Percentiles rank a stretch among this genome's conserved stretches.
These are phyloP conservation scores for Xerocomellus intermedius DNA, from an alignment of 768 basidiomycete species.

Conservation along the genomic window DNA sequence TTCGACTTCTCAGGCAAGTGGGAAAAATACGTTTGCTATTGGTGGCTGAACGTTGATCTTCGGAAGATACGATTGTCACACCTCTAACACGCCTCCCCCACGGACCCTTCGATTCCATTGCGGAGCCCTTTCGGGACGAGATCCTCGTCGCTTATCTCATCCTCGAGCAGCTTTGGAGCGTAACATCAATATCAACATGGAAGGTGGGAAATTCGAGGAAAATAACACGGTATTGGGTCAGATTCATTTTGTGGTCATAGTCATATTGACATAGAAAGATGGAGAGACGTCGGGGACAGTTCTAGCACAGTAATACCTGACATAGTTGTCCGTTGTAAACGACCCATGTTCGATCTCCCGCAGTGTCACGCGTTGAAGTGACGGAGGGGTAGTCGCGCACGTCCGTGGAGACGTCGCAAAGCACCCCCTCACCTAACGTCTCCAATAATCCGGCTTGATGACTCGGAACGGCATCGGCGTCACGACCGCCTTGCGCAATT, in stretches of 20 bases:
- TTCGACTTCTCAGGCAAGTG: no score
- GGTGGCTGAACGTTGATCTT: no score
- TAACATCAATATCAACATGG: no score
- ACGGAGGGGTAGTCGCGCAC: not conserved
- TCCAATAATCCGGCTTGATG: slow-evolving; percentile 76
- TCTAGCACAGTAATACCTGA: not conserved
- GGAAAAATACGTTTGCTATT: no score
- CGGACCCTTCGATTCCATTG: no score
- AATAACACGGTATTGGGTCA: not conserved
- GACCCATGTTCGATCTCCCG: not conserved
- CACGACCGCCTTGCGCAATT: slow-evolving; percentile 69
- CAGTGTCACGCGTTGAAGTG: not conserved
- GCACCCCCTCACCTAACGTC: slow-evolving; percentile 42
- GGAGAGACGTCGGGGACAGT: not conserved
- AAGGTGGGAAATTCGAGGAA: not conserved
- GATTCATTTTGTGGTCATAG: not conserved
- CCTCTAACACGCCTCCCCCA: no score
- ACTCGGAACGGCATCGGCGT: slow-evolving; percentile 93
- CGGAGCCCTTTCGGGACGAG: no score
- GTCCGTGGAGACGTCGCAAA: not conserved
- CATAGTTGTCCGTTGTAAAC: not conserved
- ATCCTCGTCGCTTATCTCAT: no score
- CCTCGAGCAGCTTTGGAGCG: no score
- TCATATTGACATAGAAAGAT: not conserved
- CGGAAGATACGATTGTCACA: no score